Evolutionary conservation across 495 filamentous ascomycete species (phyloP), one percentile per base, ranked within the genome.

Genomic region (Darksidea phi): DNA sequence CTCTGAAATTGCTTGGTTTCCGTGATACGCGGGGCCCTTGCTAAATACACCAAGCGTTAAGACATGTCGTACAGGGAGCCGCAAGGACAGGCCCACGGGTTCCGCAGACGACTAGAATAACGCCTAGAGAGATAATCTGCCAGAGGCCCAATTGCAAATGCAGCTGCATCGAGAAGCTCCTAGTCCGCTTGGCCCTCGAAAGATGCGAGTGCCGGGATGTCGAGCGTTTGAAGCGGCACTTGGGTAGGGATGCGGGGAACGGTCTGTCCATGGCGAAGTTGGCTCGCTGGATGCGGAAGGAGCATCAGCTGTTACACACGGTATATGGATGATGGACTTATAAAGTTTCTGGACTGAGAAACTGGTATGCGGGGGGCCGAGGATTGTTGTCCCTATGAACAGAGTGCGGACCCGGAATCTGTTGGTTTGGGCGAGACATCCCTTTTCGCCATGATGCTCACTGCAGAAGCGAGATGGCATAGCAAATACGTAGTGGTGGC

Each of bases 131-230:
- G 41, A 57, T 51, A 58, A 52, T 52, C 38, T 47, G 12, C 26
- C 25, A 46, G 32, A 34, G 13, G 48, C 46, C 61, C 61, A 64
- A 64, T 64, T 64, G 55, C 41, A 59, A 55, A 54, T 28, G 34
- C 23, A 42, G 13, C 21, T 2, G 26, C 28, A 21, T 37, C 37
- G 2, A 28, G 49, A 32, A 32, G n/a, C n/a, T 25, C 24, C 24
- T 2, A 8, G 41, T 53, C 53, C 45, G 24, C 57, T 17, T 8
- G 10, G 28, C 34, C 43, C 17, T 38, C 13, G 49, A 34, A n/a
- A 38, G 28, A 8, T 48, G 41, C 12, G 48, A 38, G 52, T 11
- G 17, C 49, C n/a, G 26, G 52, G 51, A 42, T 50, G n/a, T 45
- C 43, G 51, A 51, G 43, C 23, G 59, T 32, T 42, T 20, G 34